phyloP scores from a whole-genome alignment of 768 basidiomycete species.

The Vishniacozyma victoriae region DNA sequence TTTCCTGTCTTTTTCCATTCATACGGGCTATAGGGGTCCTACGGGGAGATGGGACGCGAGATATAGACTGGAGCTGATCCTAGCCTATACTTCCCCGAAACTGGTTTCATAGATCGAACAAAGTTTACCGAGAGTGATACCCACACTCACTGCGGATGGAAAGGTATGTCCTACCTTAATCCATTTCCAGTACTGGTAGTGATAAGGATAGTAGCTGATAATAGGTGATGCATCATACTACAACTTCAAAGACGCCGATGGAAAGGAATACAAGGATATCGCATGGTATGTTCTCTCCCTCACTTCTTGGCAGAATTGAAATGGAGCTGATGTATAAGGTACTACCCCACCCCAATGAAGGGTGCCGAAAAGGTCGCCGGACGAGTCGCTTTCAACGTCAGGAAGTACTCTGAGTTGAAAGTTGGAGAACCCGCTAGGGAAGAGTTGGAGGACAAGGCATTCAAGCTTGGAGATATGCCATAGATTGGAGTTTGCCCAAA shows the following conservation, averaged over 20 bases:
- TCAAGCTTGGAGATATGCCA: neutral
- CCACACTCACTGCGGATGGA: slow-evolving; percentile 40
- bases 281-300: slow-evolving; percentile 27
- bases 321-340: slow-evolving; percentile 17
- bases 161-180: slow-evolving; percentile 24
- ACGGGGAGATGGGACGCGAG: neutral
- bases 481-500: neutral
- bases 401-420: slow-evolving; percentile 25
- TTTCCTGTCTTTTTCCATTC: no score
- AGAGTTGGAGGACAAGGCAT: neutral
- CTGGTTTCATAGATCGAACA: slow-evolving; percentile 32
- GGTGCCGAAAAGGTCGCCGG: slow-evolving; percentile 38
- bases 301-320: neutral
- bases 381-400: slow-evolving; percentile 42
- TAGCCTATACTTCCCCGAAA: slow-evolving; percentile 44
- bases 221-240: slow-evolving; percentile 40
- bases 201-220: neutral
- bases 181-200: neutral
- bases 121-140: slow-evolving; percentile 30
- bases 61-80: slow-evolving; percentile 3
- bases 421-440: slow-evolving; percentile 24
- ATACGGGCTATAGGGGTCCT: no score
- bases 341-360: slow-evolving; percentile 37
- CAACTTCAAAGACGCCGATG: slow-evolving; percentile 38
- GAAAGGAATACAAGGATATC: slow-evolving; percentile 38